Evolutionary conservation across 345 rosid species (phyloP).

Genomic region (Rhodamnia argentea): DNA sequence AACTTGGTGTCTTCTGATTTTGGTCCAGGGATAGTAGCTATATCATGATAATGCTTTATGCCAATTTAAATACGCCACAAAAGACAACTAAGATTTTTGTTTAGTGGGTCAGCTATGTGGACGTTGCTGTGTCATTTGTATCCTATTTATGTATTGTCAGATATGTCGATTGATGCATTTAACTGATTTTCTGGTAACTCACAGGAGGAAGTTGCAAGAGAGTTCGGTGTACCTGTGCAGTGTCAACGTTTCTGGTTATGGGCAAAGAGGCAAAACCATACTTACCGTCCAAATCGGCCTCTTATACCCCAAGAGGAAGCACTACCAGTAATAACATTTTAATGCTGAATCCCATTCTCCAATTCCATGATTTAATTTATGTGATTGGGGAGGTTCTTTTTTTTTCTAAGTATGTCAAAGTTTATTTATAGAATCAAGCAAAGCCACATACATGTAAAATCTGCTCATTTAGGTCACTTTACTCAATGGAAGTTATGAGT

Average conservation of each 20-base stretch:
- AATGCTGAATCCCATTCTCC: neutral
- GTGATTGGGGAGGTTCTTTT: neutral
- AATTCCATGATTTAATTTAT: neutral
- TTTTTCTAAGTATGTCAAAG: neutral
- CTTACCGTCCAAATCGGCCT: slow-evolving; percentile 93
- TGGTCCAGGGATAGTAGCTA: neutral
- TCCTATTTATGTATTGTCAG: neutral
- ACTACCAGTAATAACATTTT: slow-evolving; percentile 42
- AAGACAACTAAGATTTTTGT: neutral
- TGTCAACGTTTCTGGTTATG: slow-evolving; percentile 91
- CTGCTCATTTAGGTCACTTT: neutral
- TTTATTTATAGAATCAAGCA: neutral
- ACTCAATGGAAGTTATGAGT: neutral
- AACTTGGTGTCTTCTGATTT: neutral
- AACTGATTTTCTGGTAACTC: slow-evolving; percentile 1
- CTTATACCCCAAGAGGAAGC: slow-evolving; percentile 74
- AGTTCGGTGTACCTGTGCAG: slow-evolving; percentile 81
- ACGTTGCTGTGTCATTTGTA: neutral
- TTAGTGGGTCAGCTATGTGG: neutral
- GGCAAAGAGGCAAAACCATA: slow-evolving; percentile 97
- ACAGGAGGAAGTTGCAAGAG: slow-evolving; percentile 96
- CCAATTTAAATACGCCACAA: neutral
- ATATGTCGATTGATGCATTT: neutral
- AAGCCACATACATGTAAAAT: neutral
- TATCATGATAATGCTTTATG: neutral